Conservation (phyloP, 495 filamentous ascomycete species). For the Neurospora sp. region DNA sequence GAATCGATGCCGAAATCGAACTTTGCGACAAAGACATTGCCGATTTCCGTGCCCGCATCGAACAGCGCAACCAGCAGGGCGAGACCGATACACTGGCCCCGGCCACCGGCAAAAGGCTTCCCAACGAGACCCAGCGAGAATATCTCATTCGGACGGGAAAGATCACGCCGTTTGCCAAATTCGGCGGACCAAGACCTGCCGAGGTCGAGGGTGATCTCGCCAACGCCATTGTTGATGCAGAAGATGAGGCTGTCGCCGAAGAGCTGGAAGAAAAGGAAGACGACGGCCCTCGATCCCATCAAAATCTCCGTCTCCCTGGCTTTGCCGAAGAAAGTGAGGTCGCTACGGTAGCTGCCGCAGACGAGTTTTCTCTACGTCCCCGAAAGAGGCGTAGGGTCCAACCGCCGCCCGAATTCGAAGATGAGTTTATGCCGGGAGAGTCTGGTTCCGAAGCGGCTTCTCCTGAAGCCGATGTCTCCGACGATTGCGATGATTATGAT, state of each 20-base stretch:
- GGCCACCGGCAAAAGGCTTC: slow-evolving; percentile 39
- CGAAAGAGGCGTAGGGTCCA: slow-evolving; percentile 34
- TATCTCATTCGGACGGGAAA: slow-evolving; percentile 93
- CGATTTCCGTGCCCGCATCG: slow-evolving; percentile 71
- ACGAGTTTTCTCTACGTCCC: slow-evolving; percentile 40
- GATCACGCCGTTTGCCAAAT: slow-evolving; percentile 85
- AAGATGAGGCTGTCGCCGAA: slow-evolving; percentile 44
- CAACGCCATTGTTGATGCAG: slow-evolving; percentile 66
- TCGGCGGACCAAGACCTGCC: slow-evolving; percentile 43
- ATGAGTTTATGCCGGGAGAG: slow-evolving; percentile 30
- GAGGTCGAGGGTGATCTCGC: slow-evolving; percentile 53
- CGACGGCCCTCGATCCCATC: slow-evolving; percentile 59
- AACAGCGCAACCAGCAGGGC: slow-evolving; percentile 49
- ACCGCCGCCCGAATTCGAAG: slow-evolving; percentile 27
- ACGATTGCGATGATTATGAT: slow-evolving; percentile 29
- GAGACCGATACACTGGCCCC: slow-evolving; percentile 30
- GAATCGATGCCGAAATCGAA: slow-evolving; percentile 50
- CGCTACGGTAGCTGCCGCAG: slow-evolving; percentile 23
- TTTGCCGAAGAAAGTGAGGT: slow-evolving; percentile 46
- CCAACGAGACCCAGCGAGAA: slow-evolving; percentile 73
- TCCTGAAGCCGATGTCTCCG: slow-evolving; percentile 17
- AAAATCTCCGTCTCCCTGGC: slow-evolving; percentile 69
- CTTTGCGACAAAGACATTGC: slow-evolving; percentile 56
- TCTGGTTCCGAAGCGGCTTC: slow-evolving; percentile 17
- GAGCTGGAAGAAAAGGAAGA: slow-evolving; percentile 47